Evolutionary conservation across 164 flowering plant species (phyloP).

Genomic region (grape (Vitis vinifera)): ASM3070453v1 NC_081815.1:2411501-2412000

Average conservation of each 20-base stretch:
- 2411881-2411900: conserved; percentile 75
- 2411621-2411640: conserved; percentile 54
- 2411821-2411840: conserved; percentile 67
- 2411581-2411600: conserved; percentile 47
- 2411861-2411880: conserved; percentile 62
- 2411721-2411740: neutral
- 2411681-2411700: conserved; percentile 40
- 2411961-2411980: neutral
- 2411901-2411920: conserved; percentile 48
- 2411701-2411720: conserved; percentile 36
- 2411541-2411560: neutral
- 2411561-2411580: neutral
- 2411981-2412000: neutral
- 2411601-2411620: conserved; percentile 50
- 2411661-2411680: conserved; percentile 29
- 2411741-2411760: neutral
- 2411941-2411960: neutral
- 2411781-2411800: neutral
- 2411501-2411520: conserved; percentile 34
- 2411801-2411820: conserved; percentile 25
- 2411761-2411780: neutral
- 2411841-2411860: conserved; percentile 62
- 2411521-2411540: neutral
- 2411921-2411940: neutral
- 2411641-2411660: conserved; percentile 50